phyloP scores from a whole-genome alignment of 73 alveolate genomes.

The Paraurostyla sp. region DNA sequence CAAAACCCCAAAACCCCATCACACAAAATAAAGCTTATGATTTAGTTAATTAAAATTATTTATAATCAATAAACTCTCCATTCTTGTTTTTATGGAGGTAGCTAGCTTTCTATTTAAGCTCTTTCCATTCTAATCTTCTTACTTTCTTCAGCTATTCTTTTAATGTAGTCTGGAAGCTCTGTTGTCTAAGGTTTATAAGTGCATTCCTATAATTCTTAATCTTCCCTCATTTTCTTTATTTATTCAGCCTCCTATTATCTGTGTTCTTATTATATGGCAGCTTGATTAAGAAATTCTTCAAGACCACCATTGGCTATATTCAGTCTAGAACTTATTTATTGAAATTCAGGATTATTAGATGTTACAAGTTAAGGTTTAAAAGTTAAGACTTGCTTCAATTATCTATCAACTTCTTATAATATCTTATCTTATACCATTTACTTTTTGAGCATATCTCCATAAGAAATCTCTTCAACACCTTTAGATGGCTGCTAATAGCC shows the following conservation, averaged over 20 bases:
- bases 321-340: neutral
- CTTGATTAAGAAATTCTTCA: constrained; percentile 11
- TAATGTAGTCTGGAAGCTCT: constrained; percentile 17
- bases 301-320: neutral
- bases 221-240: constrained; percentile 16
- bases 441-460: constrained; percentile 32
- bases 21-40: no score
- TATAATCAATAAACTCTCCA: neutral
- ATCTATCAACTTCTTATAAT: neutral
- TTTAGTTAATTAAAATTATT: no score
- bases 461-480: constrained; percentile 10
- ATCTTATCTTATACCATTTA: neutral
- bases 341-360: neutral
- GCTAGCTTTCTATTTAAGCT: neutral
- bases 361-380: constrained; percentile 15
- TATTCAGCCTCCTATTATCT: constrained; percentile 30
- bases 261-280: neutral
- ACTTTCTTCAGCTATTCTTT: constrained; percentile 40
- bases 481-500: neutral
- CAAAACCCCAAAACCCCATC: no score
- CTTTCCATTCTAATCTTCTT: constrained; percentile 41
- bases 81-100: constrained; percentile 20
- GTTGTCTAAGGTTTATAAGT: constrained; percentile 31
- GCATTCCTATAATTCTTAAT: constrained; percentile 23
- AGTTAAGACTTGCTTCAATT: neutral